A percentile compares a stretch with the other conserved stretches of the same genome.
Conservation (phyloP, 805 yeast genomes). For the Hanseniaspora mollemarum region DNA sequence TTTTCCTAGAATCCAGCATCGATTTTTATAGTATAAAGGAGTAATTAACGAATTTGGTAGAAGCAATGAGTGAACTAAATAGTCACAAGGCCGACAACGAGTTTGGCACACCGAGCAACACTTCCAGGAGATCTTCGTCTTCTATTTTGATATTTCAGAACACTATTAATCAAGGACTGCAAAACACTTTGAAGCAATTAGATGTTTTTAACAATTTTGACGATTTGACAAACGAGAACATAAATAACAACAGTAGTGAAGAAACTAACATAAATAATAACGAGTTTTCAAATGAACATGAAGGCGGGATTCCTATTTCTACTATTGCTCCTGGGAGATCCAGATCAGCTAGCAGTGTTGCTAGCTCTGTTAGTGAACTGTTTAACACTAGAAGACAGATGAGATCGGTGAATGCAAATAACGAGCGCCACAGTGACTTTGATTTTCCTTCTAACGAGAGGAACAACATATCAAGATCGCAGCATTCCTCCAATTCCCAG, state of each 20-base stretch:
- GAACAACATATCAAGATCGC: background rate
- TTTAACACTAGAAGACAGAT: constrained; percentile 1
- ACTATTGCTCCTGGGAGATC: background rate
- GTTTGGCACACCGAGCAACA: constrained; percentile 26
- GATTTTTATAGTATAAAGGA: no score
- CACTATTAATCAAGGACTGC: constrained; percentile 7
- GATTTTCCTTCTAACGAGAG: background rate
- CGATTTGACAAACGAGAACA: background rate
- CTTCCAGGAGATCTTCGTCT: background rate
- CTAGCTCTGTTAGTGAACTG: constrained; percentile 12
- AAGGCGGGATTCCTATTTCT: background rate
- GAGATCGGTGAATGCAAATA: no score
- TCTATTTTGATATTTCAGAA: constrained; percentile 8
- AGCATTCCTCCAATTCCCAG: background rate
- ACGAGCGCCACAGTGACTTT: background rate
- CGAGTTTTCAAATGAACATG: background rate
- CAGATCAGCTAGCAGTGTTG: constrained; percentile 11
- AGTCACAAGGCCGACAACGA: background rate
- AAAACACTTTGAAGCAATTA: constrained; percentile 3
- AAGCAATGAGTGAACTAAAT: background rate
- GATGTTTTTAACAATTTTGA: background rate
- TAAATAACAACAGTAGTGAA: background rate
- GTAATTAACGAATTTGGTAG: no score
- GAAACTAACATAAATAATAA: background rate
- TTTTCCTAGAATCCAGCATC: no score